Evolutionary conservation across 1,284 basidiomycete species (phyloP), one percentile per base, ranked within the genome.

Genomic region (Leccinum ponderosum): DNA sequence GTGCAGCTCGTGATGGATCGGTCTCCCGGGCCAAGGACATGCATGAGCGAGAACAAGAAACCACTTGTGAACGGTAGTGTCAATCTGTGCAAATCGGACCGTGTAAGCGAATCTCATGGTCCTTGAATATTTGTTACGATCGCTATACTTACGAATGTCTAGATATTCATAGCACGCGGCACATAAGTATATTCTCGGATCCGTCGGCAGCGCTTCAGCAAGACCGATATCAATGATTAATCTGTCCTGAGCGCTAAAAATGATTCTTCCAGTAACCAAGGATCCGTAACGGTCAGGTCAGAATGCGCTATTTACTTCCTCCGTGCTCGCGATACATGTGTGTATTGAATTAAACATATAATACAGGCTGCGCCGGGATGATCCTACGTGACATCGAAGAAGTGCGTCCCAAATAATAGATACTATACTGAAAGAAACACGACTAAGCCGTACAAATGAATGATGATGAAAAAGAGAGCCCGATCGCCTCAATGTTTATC

Each of bases 391-490:
- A 55, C 9, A 44, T 42, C 37, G 54, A 63, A n/a, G 11, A 61
- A 62, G 35, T 12, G 31, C 12, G 48, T 56, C 42, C 22, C 9
- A 20, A 15, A 50, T 44, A 66, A 70, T 69, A 73, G 47, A 73
- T 73, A 70, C 3, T n/a, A 29, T 35, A 3, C 15, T n/a, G 25
- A 53, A 50, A 58, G 35, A 39, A 56, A 27, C 3, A 25, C 48
- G 9, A 37, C 52, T 11, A 39, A 55, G 29, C 58, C 17, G 37
- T 29, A 53, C 37, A 44, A 58, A 61, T 37, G 51, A 60, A 29
- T 58, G 48, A 54, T 12, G 31, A 47, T 51, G 53, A 15, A 59
- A 20, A 25, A 53, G 35, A 35, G 17, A 1, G 20, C 27, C 11
- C 11, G 17, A 6, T 29, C 6, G 14, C 27, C 33, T 17, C 31